These are phyloP conservation scores for Boletus rubescentipes DNA, from an alignment of 768 basidiomycete species.

Conservation along the genomic window DNA sequence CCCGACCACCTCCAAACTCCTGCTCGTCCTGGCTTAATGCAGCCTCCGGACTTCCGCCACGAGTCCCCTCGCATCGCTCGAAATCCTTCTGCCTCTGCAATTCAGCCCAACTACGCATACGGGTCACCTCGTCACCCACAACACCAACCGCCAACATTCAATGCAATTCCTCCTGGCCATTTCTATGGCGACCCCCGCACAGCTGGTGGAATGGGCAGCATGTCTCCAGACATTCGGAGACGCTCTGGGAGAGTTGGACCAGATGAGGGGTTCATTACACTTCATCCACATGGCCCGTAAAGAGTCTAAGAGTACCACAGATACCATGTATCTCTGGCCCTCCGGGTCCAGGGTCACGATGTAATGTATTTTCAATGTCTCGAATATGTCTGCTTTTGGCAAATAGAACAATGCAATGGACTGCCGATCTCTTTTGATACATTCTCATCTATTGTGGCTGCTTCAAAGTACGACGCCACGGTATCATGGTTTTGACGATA, in stretches of 20 bases:
- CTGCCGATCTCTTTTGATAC: not conserved
- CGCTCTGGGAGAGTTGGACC: slow-evolving; percentile 30
- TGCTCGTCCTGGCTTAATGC: slow-evolving; percentile 28
- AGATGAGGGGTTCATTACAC: slow-evolving; percentile 34
- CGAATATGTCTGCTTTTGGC: not conserved
- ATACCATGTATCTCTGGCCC: slow-evolving; percentile 15
- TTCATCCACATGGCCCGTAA: slow-evolving; percentile 27
- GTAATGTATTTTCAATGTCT: not conserved
- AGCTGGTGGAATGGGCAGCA: slow-evolving; percentile 35
- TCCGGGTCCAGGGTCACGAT: too few relatives aligned
- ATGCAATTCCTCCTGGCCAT: slow-evolving; percentile 38
- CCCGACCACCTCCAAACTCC: slow-evolving; percentile 21
- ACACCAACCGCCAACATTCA: slow-evolving; percentile 28
- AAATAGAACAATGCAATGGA: not conserved
- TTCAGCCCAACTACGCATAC: slow-evolving; percentile 31
- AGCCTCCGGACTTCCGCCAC: slow-evolving; percentile 34
- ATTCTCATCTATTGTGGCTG: not conserved
- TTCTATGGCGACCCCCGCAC: slow-evolving; percentile 39
- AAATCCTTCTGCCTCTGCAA: slow-evolving; percentile 29
- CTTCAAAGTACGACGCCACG: not conserved
- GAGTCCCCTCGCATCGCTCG: slow-evolving; percentile 34
- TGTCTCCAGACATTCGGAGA: slow-evolving; percentile 36
- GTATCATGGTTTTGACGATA: slow-evolving; percentile 1
- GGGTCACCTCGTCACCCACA: slow-evolving; percentile 34
- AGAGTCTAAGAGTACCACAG: not conserved